Evolutionary conservation across 225 moss, liverwort and hornwort genomes (phyloP).

Genomic region (Asterella californica): DNA sequence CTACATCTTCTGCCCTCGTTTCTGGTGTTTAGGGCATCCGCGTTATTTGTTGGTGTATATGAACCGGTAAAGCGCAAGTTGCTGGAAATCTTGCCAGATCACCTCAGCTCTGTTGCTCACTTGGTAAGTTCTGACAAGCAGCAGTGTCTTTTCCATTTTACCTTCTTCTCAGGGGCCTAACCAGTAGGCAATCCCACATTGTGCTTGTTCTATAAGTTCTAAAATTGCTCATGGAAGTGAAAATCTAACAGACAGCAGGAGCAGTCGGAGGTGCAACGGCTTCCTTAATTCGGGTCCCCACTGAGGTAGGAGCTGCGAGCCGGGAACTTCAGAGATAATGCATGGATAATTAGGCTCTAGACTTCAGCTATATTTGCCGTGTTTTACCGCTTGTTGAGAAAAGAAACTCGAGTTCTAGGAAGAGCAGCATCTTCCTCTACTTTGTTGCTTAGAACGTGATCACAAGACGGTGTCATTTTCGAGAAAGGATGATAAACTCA

Average conservation of each 20-base stretch:
- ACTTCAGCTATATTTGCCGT: background rate
- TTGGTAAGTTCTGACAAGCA: slow-evolving; percentile 43
- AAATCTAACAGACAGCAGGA: slow-evolving; percentile 56
- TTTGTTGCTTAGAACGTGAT: too few relatives aligned
- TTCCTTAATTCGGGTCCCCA: slow-evolving; percentile 90
- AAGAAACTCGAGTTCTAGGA: too few relatives aligned
- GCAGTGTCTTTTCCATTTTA: background rate
- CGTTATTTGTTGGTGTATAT: slow-evolving; percentile 91
- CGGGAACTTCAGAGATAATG: background rate
- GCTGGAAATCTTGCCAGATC: slow-evolving; percentile 68
- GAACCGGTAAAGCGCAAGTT: slow-evolving; percentile 91
- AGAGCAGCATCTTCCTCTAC: too few relatives aligned
- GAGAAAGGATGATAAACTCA: background rate
- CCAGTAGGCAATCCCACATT: background rate
- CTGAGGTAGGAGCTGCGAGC: slow-evolving; percentile 50
- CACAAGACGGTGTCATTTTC: background rate
- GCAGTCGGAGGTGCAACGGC: slow-evolving; percentile 85
- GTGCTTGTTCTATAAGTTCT: background rate
- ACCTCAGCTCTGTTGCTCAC: slow-evolving; percentile 88
- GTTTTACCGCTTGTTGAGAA: background rate
- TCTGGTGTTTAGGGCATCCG: slow-evolving; percentile 64
- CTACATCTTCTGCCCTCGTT: background rate
- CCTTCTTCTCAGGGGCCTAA: too few relatives aligned
- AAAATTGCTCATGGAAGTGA: background rate
- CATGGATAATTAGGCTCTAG: background rate